A percentile compares a stretch with the other conserved stretches of the same genome.
phyloP scores from a whole-genome alignment of 2,329 filamentous ascomycete genomes.

The Apiospora malaysiana region DNA sequence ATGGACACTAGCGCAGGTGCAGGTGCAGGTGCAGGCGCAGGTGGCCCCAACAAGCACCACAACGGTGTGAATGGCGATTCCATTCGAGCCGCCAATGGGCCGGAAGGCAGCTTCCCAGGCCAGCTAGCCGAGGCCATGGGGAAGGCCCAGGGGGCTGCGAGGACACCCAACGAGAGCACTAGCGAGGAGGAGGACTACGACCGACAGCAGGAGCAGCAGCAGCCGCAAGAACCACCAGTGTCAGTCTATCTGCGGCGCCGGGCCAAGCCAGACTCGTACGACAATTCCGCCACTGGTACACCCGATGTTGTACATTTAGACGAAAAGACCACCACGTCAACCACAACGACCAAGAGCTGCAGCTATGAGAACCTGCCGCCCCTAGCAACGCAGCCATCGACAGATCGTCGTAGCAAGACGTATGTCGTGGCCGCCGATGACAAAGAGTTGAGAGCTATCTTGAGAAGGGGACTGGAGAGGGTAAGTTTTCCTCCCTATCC shows the following conservation, averaged over 20 bases:
- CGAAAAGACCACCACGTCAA: background rate
- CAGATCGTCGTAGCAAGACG: constrained; percentile 29
- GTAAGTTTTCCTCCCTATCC: constrained; percentile 26
- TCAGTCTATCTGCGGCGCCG: constrained; percentile 32
- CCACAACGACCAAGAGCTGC: background rate
- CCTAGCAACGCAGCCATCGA: background rate
- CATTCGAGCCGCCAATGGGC: background rate
- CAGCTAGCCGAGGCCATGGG: constrained; percentile 4
- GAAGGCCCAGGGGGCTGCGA: background rate
- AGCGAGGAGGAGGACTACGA: constrained; percentile 55
- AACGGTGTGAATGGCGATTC: background rate
- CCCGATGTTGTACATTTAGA: constrained; percentile 32
- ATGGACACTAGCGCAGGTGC: constrained; percentile 9
- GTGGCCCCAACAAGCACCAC: background rate
- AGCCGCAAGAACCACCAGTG: constrained; percentile 19
- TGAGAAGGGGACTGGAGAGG: constrained; percentile 39
- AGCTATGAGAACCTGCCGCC: constrained; percentile 13
- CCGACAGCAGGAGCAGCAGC: constrained; percentile 33
- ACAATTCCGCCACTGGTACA: constrained; percentile 32
- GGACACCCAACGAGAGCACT: constrained; percentile 40
- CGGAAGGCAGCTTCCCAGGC: background rate
- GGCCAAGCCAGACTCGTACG: constrained; percentile 29
- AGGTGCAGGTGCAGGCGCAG: background rate
- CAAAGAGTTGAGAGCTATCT: constrained; percentile 47
- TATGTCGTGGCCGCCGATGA: constrained; percentile 41